Evolutionary conservation across 352 stramenopile genomes (phyloP).

Genomic region (Pythium rishiriense): DNA sequence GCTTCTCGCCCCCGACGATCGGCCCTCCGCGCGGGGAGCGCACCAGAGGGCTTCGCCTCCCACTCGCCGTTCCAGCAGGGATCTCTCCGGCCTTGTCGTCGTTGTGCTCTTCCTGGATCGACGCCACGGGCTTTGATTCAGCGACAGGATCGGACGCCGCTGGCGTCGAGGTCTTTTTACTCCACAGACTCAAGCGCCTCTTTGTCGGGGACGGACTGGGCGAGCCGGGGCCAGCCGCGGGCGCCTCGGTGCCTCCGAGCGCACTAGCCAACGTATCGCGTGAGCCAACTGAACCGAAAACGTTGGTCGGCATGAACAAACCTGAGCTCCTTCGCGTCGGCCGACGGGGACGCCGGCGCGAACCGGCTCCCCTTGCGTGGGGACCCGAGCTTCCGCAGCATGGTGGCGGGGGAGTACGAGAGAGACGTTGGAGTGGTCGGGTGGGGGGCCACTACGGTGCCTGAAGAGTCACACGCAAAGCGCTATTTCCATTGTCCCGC

Average conservation of each 20-base stretch:
- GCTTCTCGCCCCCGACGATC: not conserved
- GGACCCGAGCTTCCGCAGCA: slow-evolving; percentile 25
- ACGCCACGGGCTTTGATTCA: not conserved
- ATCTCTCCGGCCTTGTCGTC: not conserved
- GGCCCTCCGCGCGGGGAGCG: not conserved
- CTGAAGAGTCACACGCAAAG: not conserved
- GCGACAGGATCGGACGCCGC: not conserved
- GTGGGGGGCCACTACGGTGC: no score
- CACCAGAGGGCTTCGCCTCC: not conserved
- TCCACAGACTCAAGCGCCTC: slow-evolving; percentile 14
- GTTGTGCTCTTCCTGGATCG: not conserved
- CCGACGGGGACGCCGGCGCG: not conserved
- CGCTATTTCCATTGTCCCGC: no score
- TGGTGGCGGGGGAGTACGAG: no score
- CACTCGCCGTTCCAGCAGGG: not conserved
- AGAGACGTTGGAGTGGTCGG: no score
- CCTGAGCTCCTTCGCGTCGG: slow-evolving; percentile 6
- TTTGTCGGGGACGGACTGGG: not conserved
- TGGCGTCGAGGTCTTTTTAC: slow-evolving; percentile 6
- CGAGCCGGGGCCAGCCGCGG: not conserved
- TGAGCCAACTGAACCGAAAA: not conserved
- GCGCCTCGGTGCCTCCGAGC: not conserved
- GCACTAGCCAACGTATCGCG: not conserved
- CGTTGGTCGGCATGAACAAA: not conserved
- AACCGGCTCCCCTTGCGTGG: slow-evolving; percentile 18